These are phyloP conservation scores for Turritis glabra DNA, from an alignment of 345 rosid genomes.

Conservation along the genomic window DNA sequence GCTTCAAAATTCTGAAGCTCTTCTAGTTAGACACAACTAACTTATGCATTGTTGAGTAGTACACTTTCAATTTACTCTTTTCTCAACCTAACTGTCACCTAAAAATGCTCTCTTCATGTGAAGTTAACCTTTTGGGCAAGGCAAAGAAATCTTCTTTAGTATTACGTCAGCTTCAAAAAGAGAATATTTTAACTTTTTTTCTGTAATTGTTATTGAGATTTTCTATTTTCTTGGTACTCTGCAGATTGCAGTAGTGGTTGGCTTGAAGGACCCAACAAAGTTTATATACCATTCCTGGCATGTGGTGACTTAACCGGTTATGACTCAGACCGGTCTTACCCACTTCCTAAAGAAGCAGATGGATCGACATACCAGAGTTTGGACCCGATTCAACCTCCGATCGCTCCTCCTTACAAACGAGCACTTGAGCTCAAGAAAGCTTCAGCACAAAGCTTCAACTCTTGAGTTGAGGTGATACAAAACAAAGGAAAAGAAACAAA, in stretches of 20 bases:
- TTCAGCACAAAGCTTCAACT: conserved; percentile 52
- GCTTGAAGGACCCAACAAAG: conserved; percentile 92
- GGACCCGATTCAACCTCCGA: conserved; percentile 92
- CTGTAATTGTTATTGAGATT: neutral
- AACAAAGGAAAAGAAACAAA: conserved; percentile 31
- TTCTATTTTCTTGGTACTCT: conserved; percentile 13
- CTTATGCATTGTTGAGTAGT: conserved; percentile 26
- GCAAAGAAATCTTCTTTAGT: conserved; percentile 12
- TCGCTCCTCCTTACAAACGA: conserved; percentile 88
- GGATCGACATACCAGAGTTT: conserved; percentile 78
- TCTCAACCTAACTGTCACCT: conserved; percentile 35
- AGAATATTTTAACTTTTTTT: neutral
- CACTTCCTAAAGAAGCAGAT: conserved; percentile 65
- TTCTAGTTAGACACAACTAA: conserved; percentile 31
- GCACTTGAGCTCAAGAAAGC: conserved; percentile 94
- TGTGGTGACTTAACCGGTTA: conserved; percentile 87
- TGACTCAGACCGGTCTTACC: conserved; percentile 94
- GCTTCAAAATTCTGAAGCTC: conserved; percentile 3
- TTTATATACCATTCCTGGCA: conserved; percentile 88
- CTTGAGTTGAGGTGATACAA: conserved; percentile 43
- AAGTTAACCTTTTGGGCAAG: conserved; percentile 13
- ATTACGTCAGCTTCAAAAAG: conserved; percentile 17
- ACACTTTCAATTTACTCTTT: conserved; percentile 32
- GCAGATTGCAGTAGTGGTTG: conserved; percentile 92
- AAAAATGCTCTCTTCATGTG: conserved; percentile 33